Evolutionary conservation across 495 filamentous ascomycete species (phyloP).

Genomic region (Pseudotulostoma volvatum): DNA sequence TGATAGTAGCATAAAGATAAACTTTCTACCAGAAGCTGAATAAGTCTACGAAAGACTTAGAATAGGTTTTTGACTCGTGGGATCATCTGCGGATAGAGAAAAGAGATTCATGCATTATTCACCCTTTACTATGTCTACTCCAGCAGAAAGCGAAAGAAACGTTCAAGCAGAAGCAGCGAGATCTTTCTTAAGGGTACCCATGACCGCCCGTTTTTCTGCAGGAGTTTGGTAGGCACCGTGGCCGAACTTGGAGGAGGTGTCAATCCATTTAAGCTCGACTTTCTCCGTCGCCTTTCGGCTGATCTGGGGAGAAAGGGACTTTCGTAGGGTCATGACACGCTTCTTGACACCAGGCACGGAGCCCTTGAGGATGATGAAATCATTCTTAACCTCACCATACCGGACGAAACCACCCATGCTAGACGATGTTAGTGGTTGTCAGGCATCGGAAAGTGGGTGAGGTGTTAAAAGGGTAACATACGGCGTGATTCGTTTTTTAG

Average conservation of each 20-base stretch:
- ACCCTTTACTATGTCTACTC: too few species aligned
- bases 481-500: slow-evolving; percentile 99
- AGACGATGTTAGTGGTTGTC: slow-evolving; percentile 19
- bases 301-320: slow-evolving; percentile 97
- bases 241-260: slow-evolving; percentile 99
- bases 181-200: slow-evolving; percentile 99
- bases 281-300: slow-evolving; percentile 91
- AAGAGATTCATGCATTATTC: too few species aligned
- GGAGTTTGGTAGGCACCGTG: slow-evolving; percentile 98
- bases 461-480: slow-evolving; percentile 37
- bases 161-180: slow-evolving; percentile 53
- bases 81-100: not conserved
- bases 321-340: slow-evolving; percentile 96
- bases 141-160: slow-evolving; percentile 34
- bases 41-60: too few species aligned
- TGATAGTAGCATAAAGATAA: too few species aligned
- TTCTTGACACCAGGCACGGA: slow-evolving; percentile 97
- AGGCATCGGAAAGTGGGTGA: too few species aligned
- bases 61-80: not conserved
- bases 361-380: slow-evolving; percentile 97
- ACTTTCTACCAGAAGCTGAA: too few species aligned
- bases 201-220: slow-evolving; percentile 92
- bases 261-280: slow-evolving; percentile 99
- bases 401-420: slow-evolving; percentile 98
- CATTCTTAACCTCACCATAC: slow-evolving; percentile 99